Evolutionary conservation across 2,329 filamentous ascomycete species (phyloP).

Genomic region (Gliomastix tumulicola): DNA sequence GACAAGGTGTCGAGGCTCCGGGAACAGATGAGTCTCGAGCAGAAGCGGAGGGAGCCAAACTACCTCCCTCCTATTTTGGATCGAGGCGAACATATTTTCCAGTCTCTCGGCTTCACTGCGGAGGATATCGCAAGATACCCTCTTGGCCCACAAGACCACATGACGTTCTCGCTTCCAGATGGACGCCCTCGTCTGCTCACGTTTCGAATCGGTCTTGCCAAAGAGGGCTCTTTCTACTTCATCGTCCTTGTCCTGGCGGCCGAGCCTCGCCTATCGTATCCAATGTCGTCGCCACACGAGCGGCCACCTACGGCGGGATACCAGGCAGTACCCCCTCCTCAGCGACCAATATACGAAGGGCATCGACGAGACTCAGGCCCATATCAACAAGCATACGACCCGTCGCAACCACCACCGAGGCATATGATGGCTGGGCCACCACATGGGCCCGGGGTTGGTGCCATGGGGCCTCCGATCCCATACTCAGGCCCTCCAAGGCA

Average conservation of each 20-base stretch:
- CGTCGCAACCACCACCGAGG: slow-evolving; percentile 22
- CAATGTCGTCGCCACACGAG: slow-evolving; percentile 35
- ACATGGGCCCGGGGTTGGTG: slow-evolving; percentile 14
- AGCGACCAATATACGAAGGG: too few relatives aligned
- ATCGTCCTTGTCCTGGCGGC: slow-evolving; percentile 43
- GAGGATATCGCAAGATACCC: slow-evolving; percentile 46
- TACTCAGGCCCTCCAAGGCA: slow-evolving; percentile 33
- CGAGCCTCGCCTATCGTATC: slow-evolving; percentile 29
- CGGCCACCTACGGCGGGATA: slow-evolving; percentile 19
- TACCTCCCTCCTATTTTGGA: slow-evolving; percentile 59
- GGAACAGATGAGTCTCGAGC: slow-evolving; percentile 48
- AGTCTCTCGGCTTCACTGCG: slow-evolving; percentile 42
- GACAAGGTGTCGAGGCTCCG: slow-evolving; percentile 44
- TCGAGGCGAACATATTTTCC: slow-evolving; percentile 47
- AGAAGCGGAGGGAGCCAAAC: slow-evolving; percentile 49
- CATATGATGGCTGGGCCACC: slow-evolving; percentile 7
- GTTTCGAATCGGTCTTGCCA: slow-evolving; percentile 49
- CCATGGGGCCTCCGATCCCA: slow-evolving; percentile 33
- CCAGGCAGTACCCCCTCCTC: slow-evolving; percentile 18
- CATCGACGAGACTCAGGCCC: too few relatives aligned
- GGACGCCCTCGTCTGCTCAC: slow-evolving; percentile 42
- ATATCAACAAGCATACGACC: too few relatives aligned
- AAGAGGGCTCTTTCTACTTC: slow-evolving; percentile 56
- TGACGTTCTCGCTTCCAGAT: slow-evolving; percentile 45
- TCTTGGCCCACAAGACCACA: slow-evolving; percentile 45